Evolutionary conservation across 495 filamentous ascomycete species (phyloP), one percentile per base, ranked within the genome.

Genomic region (Aspergillus heteromorphus): DNA sequence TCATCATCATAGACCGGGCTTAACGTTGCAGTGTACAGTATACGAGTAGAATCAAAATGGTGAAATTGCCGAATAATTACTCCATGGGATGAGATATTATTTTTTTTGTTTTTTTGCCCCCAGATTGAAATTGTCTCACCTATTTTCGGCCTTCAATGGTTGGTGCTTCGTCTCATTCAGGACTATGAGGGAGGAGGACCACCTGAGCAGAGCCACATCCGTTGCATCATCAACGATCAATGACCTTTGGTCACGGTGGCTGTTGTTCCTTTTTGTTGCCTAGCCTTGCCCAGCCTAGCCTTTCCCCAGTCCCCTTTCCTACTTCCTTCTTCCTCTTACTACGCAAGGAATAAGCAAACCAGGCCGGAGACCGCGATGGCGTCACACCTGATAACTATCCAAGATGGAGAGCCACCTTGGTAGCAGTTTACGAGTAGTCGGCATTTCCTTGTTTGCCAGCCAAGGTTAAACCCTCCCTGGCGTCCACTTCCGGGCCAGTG

Each of bases 361-460:
- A 8, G 23, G 13, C 25, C 16, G 23, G 21, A 29, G 43, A 16
- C 43, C 40, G 41, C 42, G 19, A 51, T 51, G 49, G 49, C 49
- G 49, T 51, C 49, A 51, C 36, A 29, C 21, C 20, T 20, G 13
- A 23, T 23, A n/a, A n/a, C n/a, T n/a, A 40, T 30, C 19, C 19
- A 10, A 14, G 34, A 27, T 16, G 17, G 49, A 51, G 14, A 29
- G 21, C 21, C 7, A 16, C 8, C 20, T 18, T 27, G 17, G 7
- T 27, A n/a, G n/a, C n/a, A n/a, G n/a, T n/a, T n/a, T n/a, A n/a
- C n/a, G n/a, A n/a, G n/a, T n/a, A n/a, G 5, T 45, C 21, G 21
- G n/a, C 23, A 16, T 16, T 47, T 45, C 40, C 51, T 38, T 45
- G 51, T 53, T 53, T 53, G 49, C 25, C 13, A 23, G 17, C 43